A percentile compares a stretch with the other conserved stretches of the same genome.
Evolutionary conservation across 2,329 filamentous ascomycete species (phyloP).

Genomic region (Didymellaceae sp.): DNA sequence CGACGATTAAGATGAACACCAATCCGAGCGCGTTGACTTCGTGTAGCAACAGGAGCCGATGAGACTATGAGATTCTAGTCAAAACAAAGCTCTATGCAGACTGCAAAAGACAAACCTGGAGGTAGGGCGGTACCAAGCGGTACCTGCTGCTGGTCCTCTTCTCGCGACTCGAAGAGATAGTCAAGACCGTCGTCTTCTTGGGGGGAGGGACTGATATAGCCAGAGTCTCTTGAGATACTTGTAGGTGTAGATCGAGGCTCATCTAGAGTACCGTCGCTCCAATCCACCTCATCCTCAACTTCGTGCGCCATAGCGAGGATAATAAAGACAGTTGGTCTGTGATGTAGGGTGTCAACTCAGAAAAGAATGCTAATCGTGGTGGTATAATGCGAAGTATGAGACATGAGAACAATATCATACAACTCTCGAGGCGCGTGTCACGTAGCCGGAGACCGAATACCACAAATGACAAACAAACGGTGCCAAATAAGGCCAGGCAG

Average conservation of each 20-base stretch:
- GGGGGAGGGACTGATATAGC: background rate
- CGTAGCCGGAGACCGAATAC: too few species aligned
- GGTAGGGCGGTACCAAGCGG: constrained; percentile 10
- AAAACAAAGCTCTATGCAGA: too few species aligned
- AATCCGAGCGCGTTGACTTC: constrained; percentile 10
- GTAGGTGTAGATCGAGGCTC: background rate
- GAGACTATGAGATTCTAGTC: background rate
- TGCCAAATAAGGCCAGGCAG: too few species aligned
- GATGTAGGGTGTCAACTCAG: background rate
- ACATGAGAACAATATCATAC: too few species aligned
- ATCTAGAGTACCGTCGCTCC: constrained; percentile 30
- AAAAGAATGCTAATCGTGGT: too few species aligned
- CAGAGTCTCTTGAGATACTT: background rate
- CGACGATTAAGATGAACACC: constrained; percentile 19
- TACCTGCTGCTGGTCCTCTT: background rate
- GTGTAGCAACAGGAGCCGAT: background rate
- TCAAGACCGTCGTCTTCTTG: background rate
- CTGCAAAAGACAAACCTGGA: constrained; percentile 19
- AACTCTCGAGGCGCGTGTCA: too few species aligned
- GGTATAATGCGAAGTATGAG: too few species aligned
- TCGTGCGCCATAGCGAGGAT: constrained; percentile 22
- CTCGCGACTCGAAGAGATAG: constrained; percentile 1
- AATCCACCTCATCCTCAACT: constrained; percentile 34
- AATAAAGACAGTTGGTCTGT: too few species aligned
- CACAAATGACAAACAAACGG: background rate